Evolutionary conservation across 306 rosid genomes (phyloP).

Genomic region (Parietaria judaica): DNA sequence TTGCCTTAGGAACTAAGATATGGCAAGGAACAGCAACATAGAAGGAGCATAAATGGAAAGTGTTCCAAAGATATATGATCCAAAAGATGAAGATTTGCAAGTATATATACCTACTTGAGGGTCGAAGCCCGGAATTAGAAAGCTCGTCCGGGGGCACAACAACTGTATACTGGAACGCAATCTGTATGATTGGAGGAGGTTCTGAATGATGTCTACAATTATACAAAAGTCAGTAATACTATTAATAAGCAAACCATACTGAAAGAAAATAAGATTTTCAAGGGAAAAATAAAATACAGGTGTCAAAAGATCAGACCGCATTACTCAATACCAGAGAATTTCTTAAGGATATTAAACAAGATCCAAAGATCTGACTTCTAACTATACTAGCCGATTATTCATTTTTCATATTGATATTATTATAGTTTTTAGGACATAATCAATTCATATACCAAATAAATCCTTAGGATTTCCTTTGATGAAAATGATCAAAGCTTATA

Average conservation of each 20-base stretch:
- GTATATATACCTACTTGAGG: slow-evolving; percentile 58
- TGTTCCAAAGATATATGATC: not conserved
- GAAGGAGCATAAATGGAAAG: not conserved
- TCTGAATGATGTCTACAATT: slow-evolving; percentile 58
- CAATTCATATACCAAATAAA: too few relatives aligned
- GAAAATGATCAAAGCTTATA: too few relatives aligned
- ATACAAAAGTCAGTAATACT: slow-evolving; percentile 2
- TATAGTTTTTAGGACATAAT: too few relatives aligned
- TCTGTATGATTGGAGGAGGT: slow-evolving; percentile 80
- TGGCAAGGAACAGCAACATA: not conserved
- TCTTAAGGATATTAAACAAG: not conserved
- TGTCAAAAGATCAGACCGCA: not conserved
- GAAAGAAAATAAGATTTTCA: not conserved
- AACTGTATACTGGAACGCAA: slow-evolving; percentile 89
- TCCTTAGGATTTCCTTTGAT: too few relatives aligned
- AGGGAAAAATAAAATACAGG: too few relatives aligned
- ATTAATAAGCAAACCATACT: slow-evolving; percentile 4
- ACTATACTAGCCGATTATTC: not conserved
- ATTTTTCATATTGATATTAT: not conserved
- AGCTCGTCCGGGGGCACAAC: slow-evolving; percentile 79
- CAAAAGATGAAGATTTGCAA: slow-evolving; percentile 1
- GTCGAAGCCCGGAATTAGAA: slow-evolving; percentile 34
- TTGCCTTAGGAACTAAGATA: slow-evolving; percentile 7
- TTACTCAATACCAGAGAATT: too few relatives aligned
- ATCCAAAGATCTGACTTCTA: not conserved